Base-by-base conservation (phyloP, 1,284 basidiomycete species). In the Trichosporon ovoides region DNA sequence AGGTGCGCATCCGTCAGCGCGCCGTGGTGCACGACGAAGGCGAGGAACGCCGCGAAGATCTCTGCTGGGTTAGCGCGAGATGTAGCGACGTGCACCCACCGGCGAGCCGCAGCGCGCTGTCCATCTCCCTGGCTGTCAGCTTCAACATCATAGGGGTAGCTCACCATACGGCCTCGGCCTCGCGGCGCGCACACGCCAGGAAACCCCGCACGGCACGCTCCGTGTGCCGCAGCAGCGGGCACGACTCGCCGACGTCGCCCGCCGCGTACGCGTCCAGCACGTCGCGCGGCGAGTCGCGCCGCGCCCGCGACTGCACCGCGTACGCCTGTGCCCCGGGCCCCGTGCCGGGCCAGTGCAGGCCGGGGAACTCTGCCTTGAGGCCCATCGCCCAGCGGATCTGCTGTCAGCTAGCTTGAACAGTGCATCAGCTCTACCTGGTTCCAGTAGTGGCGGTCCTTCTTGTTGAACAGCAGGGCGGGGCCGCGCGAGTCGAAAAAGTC, bases 31-130 rank as follows among this genome's bases (percentile, higher is more conserved):
- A 61, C 48, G 14, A 73, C 16, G 56, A 60, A 76, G 0, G 67
- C 58, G 14, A 74, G 43, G 57, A 70, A 71, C 12, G 74, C 69
- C 6, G 72, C 58, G 2, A 66, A 57, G 22, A 76, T 71, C 18
- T 61, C 66, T 68, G 52, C 3, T 14, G 7, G 22, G 33, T 54
- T 38, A 55, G 52, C 12, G 7, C 16, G 31, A 7, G 10, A 3
- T 34, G 11, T 7, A 37, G 18, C 14, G 7, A 59, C 68, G 40
- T n/a, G n/a, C n/a, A 31, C 28, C 28, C 54, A 71, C 73, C 53
- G 10, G 70, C 57, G 1, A 74, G 57, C 18, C 62, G 53, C 1
- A 68, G 33, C 1, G 71, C 71, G 1, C 66, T 64, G 22, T 56
- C 64, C 13, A 67, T 56, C 38, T 71, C 66, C 72, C 74, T 75